A percentile compares a stretch with the other conserved stretches of the same genome.
phyloP scores from a whole-genome alignment of 2,329 filamentous ascomycete species.

The Colletotrichum lini region DNA sequence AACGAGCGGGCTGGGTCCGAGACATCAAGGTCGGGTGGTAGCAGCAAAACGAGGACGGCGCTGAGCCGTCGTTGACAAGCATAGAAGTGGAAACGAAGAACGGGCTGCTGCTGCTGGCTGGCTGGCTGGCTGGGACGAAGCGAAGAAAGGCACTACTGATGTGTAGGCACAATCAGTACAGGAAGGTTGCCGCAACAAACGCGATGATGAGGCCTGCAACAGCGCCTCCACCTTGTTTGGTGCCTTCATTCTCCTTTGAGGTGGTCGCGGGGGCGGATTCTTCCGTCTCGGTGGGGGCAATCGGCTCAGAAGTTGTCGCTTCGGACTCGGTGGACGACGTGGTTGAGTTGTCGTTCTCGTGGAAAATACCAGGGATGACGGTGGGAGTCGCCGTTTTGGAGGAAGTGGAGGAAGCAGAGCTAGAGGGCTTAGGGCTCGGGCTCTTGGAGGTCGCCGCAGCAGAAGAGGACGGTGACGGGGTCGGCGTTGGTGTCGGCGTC shows the following conservation, averaged over 20 bases:
- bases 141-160: constrained; percentile 40
- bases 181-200: constrained; percentile 66
- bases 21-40: constrained; percentile 50
- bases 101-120: background rate
- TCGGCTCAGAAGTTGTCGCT: constrained; percentile 46
- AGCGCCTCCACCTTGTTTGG: constrained; percentile 65
- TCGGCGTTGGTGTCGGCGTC: constrained; percentile 45
- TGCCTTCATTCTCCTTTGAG: constrained; percentile 62
- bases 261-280: constrained; percentile 50
- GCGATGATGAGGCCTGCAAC: constrained; percentile 69
- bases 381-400: constrained; percentile 44
- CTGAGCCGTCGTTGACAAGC: constrained; percentile 37
- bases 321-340: constrained; percentile 44
- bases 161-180: constrained; percentile 53
- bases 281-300: constrained; percentile 46
- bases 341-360: constrained; percentile 61
- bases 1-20: constrained; percentile 45
- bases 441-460: constrained; percentile 43
- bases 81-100: constrained; percentile 39
- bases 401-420: constrained; percentile 14
- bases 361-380: constrained; percentile 66
- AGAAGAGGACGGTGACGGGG: constrained; percentile 49
- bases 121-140: constrained; percentile 36
- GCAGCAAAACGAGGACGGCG: constrained; percentile 27
- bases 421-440: constrained; percentile 26